Evolutionary conservation across 2,329 filamentous ascomycete species (phyloP).

Genomic region (Zymoseptoria pseudotritici): DNA sequence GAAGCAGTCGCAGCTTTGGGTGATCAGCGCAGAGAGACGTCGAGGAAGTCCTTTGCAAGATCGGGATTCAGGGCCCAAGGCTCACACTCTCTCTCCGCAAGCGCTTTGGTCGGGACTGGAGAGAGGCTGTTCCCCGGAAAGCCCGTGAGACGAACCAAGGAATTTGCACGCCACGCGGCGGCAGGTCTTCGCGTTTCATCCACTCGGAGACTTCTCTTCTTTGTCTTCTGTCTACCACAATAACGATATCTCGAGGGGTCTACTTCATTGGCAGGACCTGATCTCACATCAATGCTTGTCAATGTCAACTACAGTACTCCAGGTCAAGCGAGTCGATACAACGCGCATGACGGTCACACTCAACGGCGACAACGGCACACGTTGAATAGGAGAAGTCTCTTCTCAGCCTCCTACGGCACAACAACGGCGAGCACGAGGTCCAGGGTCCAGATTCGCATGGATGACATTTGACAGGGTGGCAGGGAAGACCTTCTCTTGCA

Average conservation of each 20-base stretch:
- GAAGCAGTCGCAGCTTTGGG: no score
- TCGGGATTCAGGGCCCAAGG: background rate
- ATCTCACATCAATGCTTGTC: background rate
- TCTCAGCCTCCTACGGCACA: background rate
- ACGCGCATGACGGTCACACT: background rate
- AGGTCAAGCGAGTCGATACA: background rate
- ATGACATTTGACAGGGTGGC: background rate
- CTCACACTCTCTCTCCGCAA: background rate
- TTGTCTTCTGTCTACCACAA: background rate
- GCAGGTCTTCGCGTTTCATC: background rate
- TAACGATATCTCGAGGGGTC: background rate
- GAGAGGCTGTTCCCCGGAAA: background rate
- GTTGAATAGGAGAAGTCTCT: background rate
- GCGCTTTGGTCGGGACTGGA: background rate
- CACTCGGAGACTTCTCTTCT: background rate
- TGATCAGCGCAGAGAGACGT: background rate
- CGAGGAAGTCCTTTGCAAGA: background rate
- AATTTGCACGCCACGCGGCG: background rate
- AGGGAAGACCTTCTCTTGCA: background rate
- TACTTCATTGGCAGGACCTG: background rate
- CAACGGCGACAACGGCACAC: background rate
- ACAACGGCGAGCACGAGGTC: background rate
- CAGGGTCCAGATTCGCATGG: background rate
- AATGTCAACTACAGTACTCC: background rate
- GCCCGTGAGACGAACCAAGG: background rate